Conservation (phyloP, 305 asterid genomes). For the Plantago rigida region DNA sequence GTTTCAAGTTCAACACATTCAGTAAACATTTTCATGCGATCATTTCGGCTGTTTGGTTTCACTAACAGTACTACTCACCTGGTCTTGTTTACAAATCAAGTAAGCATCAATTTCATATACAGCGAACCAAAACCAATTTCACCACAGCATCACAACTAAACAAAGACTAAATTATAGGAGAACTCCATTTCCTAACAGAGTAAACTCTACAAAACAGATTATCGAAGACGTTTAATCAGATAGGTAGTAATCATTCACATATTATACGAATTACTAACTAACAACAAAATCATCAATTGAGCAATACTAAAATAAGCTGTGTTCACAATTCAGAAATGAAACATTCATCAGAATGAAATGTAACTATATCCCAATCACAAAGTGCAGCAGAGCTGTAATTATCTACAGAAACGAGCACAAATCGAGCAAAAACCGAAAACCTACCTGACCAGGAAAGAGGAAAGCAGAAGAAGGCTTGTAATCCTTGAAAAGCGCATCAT, state of each 20-base stretch:
- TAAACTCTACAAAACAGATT: too few relatives aligned
- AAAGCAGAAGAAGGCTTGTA: slow-evolving; percentile 73
- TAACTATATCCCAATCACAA: too few relatives aligned
- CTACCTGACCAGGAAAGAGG: slow-evolving; percentile 94
- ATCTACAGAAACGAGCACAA: background rate
- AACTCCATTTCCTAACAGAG: too few relatives aligned
- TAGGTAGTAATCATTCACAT: too few relatives aligned
- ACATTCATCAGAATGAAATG: too few relatives aligned
- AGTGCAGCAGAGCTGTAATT: too few relatives aligned
- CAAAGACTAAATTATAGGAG: background rate
- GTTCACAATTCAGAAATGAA: too few relatives aligned
- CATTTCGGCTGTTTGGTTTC: background rate
- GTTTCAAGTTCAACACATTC: background rate
- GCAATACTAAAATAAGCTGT: too few relatives aligned
- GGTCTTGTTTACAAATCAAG: background rate
- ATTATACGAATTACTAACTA: too few relatives aligned
- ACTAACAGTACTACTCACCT: background rate
- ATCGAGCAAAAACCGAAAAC: slow-evolving; percentile 5
- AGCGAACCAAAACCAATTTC: background rate
- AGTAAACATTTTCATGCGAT: background rate
- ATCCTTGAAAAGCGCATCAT: slow-evolving; percentile 60
- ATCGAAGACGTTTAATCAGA: too few relatives aligned
- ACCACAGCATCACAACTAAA: too few relatives aligned
- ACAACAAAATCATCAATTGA: too few relatives aligned
- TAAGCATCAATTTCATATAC: background rate